Evolutionary conservation across 129 eudicot species (phyloP), one percentile per base, ranked within the genome.

Genomic region (Artemisia annua): DNA sequence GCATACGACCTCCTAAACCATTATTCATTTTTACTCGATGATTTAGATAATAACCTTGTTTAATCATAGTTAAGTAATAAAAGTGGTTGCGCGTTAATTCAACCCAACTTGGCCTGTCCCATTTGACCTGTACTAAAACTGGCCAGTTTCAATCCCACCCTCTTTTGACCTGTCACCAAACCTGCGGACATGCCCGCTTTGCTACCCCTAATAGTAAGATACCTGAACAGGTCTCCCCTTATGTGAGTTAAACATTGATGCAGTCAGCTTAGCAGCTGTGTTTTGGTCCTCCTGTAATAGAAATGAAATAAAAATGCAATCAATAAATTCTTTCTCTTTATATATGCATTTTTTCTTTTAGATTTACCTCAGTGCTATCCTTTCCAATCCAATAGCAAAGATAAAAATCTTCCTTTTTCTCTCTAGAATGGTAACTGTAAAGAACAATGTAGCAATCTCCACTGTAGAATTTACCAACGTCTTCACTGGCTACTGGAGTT

Each of bases 381-480:
- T 86, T 91, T 55, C 99, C 99, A 70, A 91, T 91, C 99, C 99
- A 95, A 72, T 75, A 88, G 80, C 97, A 95, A 63, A 95, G 86
- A 80, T 91, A 95, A 69, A 77, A 85, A 72, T 95, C 97, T 32
- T 95, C 99, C 75, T 91, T 95, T 81, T 83, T 91, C 24, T 95
- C 99, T 72, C 83, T 80, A 48, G 96, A 87, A 79, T 95, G 97
- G 78, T 91, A 91, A 56, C 85, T 86, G 79, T 95, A 90, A 70
- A 95, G 96, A 64, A 91, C 86, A 71, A 88, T 85, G 83, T 95
- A 95, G 90, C 99, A 91, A 85, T 95, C 99, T 71, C 99, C 99
- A 51, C 95, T 85, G 61, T 83, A 95, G 79, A 95, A 95, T 88
- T 91, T 88, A 76, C 99, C 97, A 58, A 95, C 30, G 79, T 91